Evolutionary conservation across 2,329 filamentous ascomycete genomes (phyloP), one percentile per base, ranked within the genome.

Genomic region (Phoma sp.): DNA sequence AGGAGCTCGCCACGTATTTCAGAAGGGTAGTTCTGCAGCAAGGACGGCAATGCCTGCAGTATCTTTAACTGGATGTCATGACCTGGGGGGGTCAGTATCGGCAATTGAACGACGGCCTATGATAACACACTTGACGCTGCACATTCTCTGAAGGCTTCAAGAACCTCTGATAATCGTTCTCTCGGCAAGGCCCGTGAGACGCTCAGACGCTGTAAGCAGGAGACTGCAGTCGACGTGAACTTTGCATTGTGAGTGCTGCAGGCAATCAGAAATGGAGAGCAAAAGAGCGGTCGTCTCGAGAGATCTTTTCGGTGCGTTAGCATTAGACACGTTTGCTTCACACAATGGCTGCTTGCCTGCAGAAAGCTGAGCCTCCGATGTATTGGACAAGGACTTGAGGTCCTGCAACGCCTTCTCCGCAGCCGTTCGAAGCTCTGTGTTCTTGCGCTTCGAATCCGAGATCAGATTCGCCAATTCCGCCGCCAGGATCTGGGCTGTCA

Each of bases 11-110:
- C 92, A 56, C 88, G 87, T 33, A 99, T 80, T 52, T 96, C 90
- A 32, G 84, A 82, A 0, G 91, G 86, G 76, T 98, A 98, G 68
- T 96, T 96, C 64, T 97, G 93, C 22, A 98, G 78, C 32, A 99
- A 77, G 1, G 92, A 91, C 4, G 95, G 95, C 15, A 99, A 78
- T 1, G 92, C 92, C 74, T 99, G 95, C 13, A 99, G 80, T 47
- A 98, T 95, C 76, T 98, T 98, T 63, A 99, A 85, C 72, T 99
- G 95, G 2, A 97, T 90, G 77, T 99, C 95, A 55, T 96, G 80
- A 46, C 82, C 84, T 85, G 52, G 27, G 9, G 17, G 32, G n/a
- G 47, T 72, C 49, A 69, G 59, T 38, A 52, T 43, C 44, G 10
- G 7, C 6, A 6, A 9, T 19, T 12, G 13, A 12, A 13, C 12